Conservation (phyloP, 2,329 filamentous ascomycete genomes). For the Hirsutella rhossiliensis region DNA sequence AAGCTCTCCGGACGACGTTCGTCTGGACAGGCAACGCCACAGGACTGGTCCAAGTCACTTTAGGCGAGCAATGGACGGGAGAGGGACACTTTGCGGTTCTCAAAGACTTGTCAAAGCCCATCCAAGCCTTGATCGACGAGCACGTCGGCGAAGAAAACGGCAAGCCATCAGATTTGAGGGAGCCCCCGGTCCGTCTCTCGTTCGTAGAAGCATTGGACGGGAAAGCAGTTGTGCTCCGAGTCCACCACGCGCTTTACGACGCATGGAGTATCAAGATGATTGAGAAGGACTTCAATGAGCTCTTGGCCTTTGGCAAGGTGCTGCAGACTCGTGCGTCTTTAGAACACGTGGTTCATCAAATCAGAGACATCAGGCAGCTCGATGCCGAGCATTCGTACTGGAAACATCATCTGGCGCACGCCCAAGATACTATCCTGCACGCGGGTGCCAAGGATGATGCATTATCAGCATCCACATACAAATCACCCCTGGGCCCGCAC, state of each 20-base stretch:
- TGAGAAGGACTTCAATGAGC: conserved; percentile 6
- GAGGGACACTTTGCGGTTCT: background rate
- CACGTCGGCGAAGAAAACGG: conserved; percentile 5
- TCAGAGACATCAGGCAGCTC: background rate
- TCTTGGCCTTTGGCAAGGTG: background rate
- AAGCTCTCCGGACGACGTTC: conserved; percentile 7
- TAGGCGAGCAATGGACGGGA: background rate
- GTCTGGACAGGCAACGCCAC: background rate
- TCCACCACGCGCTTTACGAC: conserved; percentile 13
- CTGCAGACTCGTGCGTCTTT: background rate
- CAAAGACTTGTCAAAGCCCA: background rate
- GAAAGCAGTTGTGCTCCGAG: conserved; percentile 9
- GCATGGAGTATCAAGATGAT: conserved; percentile 15
- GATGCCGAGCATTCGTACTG: conserved; percentile 1
- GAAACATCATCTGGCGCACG: background rate
- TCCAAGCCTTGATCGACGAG: conserved; percentile 3
- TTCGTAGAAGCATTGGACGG: conserved; percentile 9
- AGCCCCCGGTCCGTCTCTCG: conserved; percentile 7
- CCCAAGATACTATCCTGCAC: conserved; percentile 1
- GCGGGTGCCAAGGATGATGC: background rate
- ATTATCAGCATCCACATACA: background rate
- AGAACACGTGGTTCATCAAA: background rate
- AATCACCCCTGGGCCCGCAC: conserved; percentile 1
- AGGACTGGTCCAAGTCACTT: conserved; percentile 4
- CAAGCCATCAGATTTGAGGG: conserved; percentile 6